These are phyloP conservation scores for Talaromyces sp. DNA, from an alignment of 2,329 filamentous ascomycete species.

Conservation along the genomic window DNA sequence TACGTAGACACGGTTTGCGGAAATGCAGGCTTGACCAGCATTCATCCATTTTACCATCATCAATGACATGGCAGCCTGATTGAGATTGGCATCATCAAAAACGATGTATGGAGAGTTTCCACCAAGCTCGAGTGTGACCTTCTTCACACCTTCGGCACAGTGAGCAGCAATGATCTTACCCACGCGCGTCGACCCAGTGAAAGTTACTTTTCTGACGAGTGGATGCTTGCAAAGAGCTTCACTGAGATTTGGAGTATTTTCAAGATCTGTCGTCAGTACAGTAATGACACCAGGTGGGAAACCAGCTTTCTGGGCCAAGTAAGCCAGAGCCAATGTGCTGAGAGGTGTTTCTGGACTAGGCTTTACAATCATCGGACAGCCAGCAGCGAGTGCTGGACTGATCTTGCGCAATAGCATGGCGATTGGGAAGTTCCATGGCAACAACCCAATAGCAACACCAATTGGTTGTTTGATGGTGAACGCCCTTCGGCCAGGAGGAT, in stretches of 20 bases:
- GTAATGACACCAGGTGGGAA: slow-evolving; percentile 35
- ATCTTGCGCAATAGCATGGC: slow-evolving; percentile 59
- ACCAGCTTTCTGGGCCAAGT: slow-evolving; percentile 35
- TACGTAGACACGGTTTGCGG: slow-evolving; percentile 45
- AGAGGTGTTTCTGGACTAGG: slow-evolving; percentile 37
- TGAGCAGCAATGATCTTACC: slow-evolving; percentile 34
- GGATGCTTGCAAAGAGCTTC: slow-evolving; percentile 32
- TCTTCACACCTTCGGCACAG: slow-evolving; percentile 38
- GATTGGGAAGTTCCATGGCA: slow-evolving; percentile 84
- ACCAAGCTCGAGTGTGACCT: slow-evolving; percentile 45
- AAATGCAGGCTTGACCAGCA: slow-evolving; percentile 44
- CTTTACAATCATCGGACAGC: slow-evolving; percentile 39
- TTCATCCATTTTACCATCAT: slow-evolving; percentile 34
- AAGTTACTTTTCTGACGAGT: slow-evolving; percentile 34
- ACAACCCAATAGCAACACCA: slow-evolving; percentile 77
- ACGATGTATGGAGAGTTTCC: slow-evolving; percentile 43
- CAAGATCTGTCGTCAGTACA: slow-evolving; percentile 31
- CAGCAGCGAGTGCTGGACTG: slow-evolving; percentile 36
- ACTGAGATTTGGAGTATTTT: slow-evolving; percentile 30
- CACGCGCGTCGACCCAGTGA: slow-evolving; percentile 34
- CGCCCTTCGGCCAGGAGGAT: slow-evolving; percentile 65
- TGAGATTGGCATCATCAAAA: slow-evolving; percentile 41
- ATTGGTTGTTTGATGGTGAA: slow-evolving; percentile 79
- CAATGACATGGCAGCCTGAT: slow-evolving; percentile 30
- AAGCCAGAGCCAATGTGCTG: slow-evolving; percentile 30